Conservation (phyloP, 75 land plant genomes). For the Isoetes taiwanensis region DNA sequence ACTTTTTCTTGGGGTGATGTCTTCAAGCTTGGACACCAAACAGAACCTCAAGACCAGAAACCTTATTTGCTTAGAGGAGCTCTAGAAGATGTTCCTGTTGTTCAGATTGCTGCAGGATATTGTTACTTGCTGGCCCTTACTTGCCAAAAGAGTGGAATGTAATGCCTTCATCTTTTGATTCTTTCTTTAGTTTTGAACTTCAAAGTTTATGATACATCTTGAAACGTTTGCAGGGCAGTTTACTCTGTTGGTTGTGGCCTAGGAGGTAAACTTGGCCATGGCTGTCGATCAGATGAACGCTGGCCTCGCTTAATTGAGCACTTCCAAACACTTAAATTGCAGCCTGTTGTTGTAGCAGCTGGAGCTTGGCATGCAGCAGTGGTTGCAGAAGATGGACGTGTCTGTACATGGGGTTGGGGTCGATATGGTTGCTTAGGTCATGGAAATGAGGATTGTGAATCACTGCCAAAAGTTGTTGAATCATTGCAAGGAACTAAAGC, state of each 20-base stretch:
- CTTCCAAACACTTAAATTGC: conserved; percentile 45
- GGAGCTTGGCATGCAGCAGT: conserved; percentile 98
- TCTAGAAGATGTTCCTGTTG: conserved; percentile 69
- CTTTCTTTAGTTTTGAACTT: not conserved
- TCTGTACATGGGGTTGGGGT: conserved; percentile 96
- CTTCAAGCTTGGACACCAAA: conserved; percentile 64
- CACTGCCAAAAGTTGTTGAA: conserved; percentile 68
- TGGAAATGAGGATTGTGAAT: conserved; percentile 75
- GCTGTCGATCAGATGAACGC: conserved; percentile 61
- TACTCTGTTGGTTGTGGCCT: conserved; percentile 92
- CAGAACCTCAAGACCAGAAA: conserved; percentile 46
- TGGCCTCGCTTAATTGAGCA: conserved; percentile 58
- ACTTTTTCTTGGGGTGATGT: conserved; percentile 84
- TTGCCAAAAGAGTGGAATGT: conserved; percentile 81
- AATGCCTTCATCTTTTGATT: conserved; percentile 3
- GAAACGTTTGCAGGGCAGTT: conserved; percentile 45
- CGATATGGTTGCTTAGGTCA: conserved; percentile 85
- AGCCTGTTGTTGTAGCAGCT: conserved; percentile 66
- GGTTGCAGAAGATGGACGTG: conserved; percentile 66
- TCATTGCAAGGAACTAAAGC: conserved; percentile 54
- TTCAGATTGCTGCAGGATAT: conserved; percentile 91
- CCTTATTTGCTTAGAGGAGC: conserved; percentile 53
- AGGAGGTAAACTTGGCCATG: conserved; percentile 86
- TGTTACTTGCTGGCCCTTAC: conserved; percentile 76
- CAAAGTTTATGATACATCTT: not conserved